Base-by-base conservation (phyloP, 2,329 filamentous ascomycete genomes). In the Aspergillus transmontanensis region DNA sequence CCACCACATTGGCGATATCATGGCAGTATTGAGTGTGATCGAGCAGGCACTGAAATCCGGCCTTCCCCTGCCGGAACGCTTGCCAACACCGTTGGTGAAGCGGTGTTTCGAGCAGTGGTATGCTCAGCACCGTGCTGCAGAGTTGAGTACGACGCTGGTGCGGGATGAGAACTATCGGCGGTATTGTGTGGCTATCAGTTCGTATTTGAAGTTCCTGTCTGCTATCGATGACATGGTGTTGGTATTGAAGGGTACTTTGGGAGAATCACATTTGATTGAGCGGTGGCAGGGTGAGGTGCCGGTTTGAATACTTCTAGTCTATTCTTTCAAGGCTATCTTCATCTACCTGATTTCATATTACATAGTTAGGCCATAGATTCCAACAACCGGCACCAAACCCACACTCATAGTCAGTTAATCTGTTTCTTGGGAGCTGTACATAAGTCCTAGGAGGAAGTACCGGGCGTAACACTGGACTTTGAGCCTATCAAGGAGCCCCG, bases 131-230 rank as follows among this genome's bases (percentile, higher is more conserved):
- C 46, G 26, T 6, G 23, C 26, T 14, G 39, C 16, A 14, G 45
- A 45, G 10, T 48, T 62, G 39, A 59, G 19, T 12, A 58, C 36
- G 48, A 34, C 46, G 19, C 56, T 58, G 2, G 56, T 62, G 6
- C 55, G 48, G n/a, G 60, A 62, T 36, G 60, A 62, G 36, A 62
- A 55, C 10, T 62, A 62, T 45, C 60, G 60, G 9, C 48, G 56
- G 16, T 62, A 58, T 26, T 62, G 60, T 28, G 56, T 59, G 36
- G 60, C 55, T 10, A 12, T 62, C 21, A 56, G 48, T 39, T 43
- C 56, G 3, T 62, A 62, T 30, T 32, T 62, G 39, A 62, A 55
- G 30, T 58, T 62, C 16, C 14, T 62, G 14, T 51, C 36, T 4
- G 23, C 56, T 4, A n/a, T 62, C 7, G 60, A 62, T 48, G 60